Percentiles rank a stretch among this genome's conserved stretches.
Conservation (phyloP, 495 filamentous ascomycete species). For the Ramalina intermedia region DNA sequence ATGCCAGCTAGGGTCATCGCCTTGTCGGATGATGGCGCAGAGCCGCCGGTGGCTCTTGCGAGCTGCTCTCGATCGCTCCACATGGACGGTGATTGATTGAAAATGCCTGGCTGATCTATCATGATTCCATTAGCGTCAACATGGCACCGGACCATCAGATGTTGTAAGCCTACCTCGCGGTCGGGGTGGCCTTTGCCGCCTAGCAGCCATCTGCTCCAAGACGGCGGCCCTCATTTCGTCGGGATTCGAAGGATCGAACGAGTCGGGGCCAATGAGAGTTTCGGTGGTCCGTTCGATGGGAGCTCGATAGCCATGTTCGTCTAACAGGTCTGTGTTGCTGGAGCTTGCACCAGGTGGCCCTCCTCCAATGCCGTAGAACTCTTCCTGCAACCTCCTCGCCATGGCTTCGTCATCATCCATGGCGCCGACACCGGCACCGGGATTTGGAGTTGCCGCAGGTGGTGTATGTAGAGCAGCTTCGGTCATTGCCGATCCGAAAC, state of each 20-base stretch:
- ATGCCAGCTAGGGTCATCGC: conserved; percentile 68
- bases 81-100: conserved; percentile 68
- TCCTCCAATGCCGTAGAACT: conserved; percentile 56
- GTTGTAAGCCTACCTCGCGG: conserved; percentile 25
- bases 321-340: conserved; percentile 10
- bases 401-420: conserved; percentile 84
- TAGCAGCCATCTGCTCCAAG: conserved; percentile 46
- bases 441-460: conserved; percentile 9
- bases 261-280: conserved; percentile 64
- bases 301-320: conserved; percentile 61
- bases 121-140: conserved; percentile 6
- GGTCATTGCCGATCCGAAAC: neutral
- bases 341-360: conserved; percentile 14
- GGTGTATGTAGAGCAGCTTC: conserved; percentile 9
- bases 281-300: conserved; percentile 86
- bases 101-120: conserved; percentile 54
- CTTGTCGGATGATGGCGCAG: conserved; percentile 56
- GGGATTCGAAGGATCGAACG: conserved; percentile 36
- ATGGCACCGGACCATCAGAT: neutral
- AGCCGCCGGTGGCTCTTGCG: conserved; percentile 53
- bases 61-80: conserved; percentile 56
- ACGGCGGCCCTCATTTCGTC: conserved; percentile 49
- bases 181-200: conserved; percentile 27
- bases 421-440: neutral
- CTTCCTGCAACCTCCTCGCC: conserved; percentile 79